Evolutionary conservation across 768 basidiomycete genomes (phyloP).

Genomic region (Phaffia australis): DNA sequence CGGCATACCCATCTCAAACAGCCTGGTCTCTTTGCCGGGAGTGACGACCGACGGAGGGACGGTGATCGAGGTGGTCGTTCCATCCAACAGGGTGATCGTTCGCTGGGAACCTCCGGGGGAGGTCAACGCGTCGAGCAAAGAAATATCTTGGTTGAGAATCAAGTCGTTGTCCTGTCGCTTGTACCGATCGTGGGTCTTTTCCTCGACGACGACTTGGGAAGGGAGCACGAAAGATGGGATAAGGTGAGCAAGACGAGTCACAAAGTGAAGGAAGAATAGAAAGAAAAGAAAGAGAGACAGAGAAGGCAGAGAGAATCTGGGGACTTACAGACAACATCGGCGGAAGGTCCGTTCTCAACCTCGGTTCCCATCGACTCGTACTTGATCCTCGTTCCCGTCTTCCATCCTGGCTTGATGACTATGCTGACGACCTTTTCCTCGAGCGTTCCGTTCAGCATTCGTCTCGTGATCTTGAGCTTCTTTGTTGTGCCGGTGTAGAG

Average conservation of each 20-base stretch:
- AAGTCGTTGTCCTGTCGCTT: conserved; percentile 74
- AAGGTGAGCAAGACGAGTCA: not conserved
- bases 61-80: conserved; percentile 58
- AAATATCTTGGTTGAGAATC: conserved; percentile 49
- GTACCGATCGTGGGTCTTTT: conserved; percentile 73
- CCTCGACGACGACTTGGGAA: conserved; percentile 68
- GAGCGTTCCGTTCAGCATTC: conserved; percentile 55
- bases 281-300: not conserved
- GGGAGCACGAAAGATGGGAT: not conserved
- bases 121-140: conserved; percentile 72
- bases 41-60: conserved; percentile 46
- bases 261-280: not conserved
- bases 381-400: conserved; percentile 85
- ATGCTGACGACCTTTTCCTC: conserved; percentile 66
- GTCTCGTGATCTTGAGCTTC: conserved; percentile 73
- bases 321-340: no score
- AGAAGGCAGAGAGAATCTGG: not conserved
- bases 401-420: conserved; percentile 69
- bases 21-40: conserved; percentile 53
- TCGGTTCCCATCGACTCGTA: conserved; percentile 34
- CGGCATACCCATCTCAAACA: conserved; percentile 70
- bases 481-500: conserved; percentile 76
- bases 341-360: not conserved
- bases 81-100: conserved; percentile 64
- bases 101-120: conserved; percentile 42